Percentiles rank a stretch among this genome's conserved stretches.
Conservation (phyloP, 176 grass and related monocot species). For the Cenchrus americanus region DNA sequence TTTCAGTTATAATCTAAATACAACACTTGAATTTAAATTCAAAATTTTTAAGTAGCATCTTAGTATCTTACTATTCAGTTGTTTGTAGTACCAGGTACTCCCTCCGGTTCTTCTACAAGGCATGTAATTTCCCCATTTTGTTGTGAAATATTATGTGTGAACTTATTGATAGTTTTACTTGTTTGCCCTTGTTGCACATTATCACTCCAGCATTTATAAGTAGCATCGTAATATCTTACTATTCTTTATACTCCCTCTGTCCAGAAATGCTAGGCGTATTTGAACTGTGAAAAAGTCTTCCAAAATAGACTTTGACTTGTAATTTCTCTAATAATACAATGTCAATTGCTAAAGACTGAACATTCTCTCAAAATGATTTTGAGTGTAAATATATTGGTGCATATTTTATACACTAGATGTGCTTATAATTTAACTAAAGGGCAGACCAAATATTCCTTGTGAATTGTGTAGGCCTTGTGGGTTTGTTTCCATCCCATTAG, state of each 20-base stretch:
- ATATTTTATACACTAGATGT: too few species aligned
- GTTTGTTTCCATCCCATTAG: neutral
- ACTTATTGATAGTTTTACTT: neutral
- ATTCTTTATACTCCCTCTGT: neutral
- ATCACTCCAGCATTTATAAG: neutral
- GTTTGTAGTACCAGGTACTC: slow-evolving; percentile 3
- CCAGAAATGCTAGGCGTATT: too few species aligned
- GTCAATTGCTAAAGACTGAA: too few species aligned
- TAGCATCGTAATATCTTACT: neutral
- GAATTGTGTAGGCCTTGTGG: neutral
- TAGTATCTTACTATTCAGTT: neutral
- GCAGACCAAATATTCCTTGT: neutral
- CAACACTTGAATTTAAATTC: neutral
- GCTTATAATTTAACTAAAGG: too few species aligned
- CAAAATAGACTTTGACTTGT: too few species aligned
- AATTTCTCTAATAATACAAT: too few species aligned
- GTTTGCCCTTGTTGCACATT: neutral
- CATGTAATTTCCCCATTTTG: neutral
- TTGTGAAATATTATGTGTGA: neutral
- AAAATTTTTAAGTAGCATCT: neutral
- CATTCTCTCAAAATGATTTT: too few species aligned
- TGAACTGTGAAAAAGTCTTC: too few species aligned
- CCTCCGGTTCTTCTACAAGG: neutral
- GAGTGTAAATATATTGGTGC: too few species aligned
- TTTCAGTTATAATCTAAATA: neutral